Percentiles rank a stretch among this genome's conserved stretches.
These are phyloP conservation scores for Boeremia exigua DNA, from an alignment of 2,329 filamentous ascomycete species.

Conservation along the genomic window DNA sequence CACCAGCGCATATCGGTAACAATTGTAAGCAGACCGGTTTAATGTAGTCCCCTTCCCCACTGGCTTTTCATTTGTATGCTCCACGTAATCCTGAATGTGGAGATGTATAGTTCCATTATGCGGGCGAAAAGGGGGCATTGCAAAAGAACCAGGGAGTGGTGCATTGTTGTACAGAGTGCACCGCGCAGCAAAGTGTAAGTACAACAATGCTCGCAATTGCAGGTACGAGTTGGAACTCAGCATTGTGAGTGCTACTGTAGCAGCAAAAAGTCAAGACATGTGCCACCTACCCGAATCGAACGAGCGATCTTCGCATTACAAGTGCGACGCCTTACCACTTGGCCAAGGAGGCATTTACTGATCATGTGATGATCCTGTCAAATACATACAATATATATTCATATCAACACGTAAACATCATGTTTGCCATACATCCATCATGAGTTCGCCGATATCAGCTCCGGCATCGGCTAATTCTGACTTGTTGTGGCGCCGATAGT, in stretches of 20 bases:
- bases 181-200: no score
- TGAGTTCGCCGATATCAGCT: not conserved
- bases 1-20: not conserved
- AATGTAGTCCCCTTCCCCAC: no score
- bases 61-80: no score
- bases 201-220: no score
- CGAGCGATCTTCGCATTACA: slow-evolving; percentile 25
- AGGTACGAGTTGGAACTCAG: no score
- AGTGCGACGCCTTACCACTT: slow-evolving; percentile 25
- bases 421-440: not conserved
- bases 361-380: not conserved
- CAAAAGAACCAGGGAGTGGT: no score
- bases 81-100: no score
- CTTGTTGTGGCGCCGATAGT: not conserved
- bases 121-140: no score
- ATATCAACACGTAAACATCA: not conserved
- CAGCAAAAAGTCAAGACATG: not conserved
- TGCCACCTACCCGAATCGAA: slow-evolving; percentile 24
- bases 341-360: slow-evolving; percentile 18
- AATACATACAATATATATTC: not conserved
- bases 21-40: no score
- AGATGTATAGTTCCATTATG: no score
- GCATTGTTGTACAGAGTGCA: no score
- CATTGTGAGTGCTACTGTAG: not conserved
- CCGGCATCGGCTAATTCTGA: not conserved